phyloP scores from a whole-genome alignment of 2,329 filamentous ascomycete species.

The Stagonosporopsis chrysanthemi region DNA sequence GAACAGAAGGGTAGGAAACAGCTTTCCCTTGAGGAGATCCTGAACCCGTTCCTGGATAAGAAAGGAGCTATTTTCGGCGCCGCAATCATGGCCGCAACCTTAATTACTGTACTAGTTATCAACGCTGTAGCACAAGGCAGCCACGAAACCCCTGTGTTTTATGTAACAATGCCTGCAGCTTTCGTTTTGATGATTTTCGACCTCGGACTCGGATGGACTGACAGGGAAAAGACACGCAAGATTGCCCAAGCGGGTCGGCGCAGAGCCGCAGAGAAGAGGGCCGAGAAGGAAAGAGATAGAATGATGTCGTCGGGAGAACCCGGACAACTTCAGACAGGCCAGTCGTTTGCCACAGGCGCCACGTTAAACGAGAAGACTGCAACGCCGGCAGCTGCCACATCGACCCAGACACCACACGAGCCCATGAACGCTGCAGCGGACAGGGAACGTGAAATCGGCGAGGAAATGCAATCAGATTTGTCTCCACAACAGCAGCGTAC shows the following conservation, averaged over 20 bases:
- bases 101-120: conserved; percentile 70
- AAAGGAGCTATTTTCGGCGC: conserved; percentile 70
- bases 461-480: not conserved
- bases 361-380: conserved; percentile 22
- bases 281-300: not conserved
- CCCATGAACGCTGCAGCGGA: not conserved
- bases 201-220: conserved; percentile 67
- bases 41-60: conserved; percentile 77
- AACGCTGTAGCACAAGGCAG: conserved; percentile 66
- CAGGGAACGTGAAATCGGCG: not conserved
- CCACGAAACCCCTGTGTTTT: conserved; percentile 67
- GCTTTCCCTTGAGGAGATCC: conserved; percentile 73
- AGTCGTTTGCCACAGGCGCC: conserved; percentile 5
- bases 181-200: conserved; percentile 75
- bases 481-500: conserved; percentile 26
- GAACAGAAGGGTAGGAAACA: conserved; percentile 53
- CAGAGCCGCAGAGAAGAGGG: conserved; percentile 51
- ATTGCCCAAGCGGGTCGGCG: conserved; percentile 65
- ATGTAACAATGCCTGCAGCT: conserved; percentile 73
- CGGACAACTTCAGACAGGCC: conserved; percentile 15
- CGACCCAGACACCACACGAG: conserved; percentile 15
- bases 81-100: conserved; percentile 70
- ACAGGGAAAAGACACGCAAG: conserved; percentile 68
- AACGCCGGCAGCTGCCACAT: conserved; percentile 3
- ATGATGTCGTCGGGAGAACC: not conserved